Base-by-base conservation (phyloP, 805 yeast genomes). In the Kuraishia ogatae region DNA sequence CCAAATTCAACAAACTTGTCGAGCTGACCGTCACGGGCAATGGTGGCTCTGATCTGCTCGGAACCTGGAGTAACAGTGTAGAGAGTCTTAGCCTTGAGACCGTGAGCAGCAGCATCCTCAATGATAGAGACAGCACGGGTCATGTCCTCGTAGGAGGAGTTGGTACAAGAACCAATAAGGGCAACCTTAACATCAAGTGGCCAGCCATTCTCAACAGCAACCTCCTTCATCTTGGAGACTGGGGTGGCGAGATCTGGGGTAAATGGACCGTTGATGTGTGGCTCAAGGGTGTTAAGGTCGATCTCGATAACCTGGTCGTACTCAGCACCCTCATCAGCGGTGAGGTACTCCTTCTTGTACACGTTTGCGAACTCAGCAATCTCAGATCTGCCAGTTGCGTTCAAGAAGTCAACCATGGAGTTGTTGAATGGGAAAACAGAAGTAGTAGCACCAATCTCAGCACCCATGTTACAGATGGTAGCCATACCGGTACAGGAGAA, bases 391-490 rank as follows among this genome's bases (percentile, higher is more conserved):
- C 83, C 84, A 57, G 98, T 93, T 56, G 96, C 94, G 59, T 81
- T 73, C 71, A 93, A 82, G 78, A 92, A 93, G 62, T 86, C 87
- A 71, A 76, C 83, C 89, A 89, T 92, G 61, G 93, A 86, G 68
- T 84, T 82, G 80, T 89, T 91, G 89, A 81, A 91, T 71, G 98
- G 98, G 96, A 92, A 92, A 58, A 89, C 89, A 51, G 97, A 92
- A 56, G 98, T 92, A 60, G 98, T 92, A 58, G 97, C 97, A 77
- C 98, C 98, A 64, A 92, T 91, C 77, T 92, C 98, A 63, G 98
- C 98, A 80, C 98, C 98, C 98, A 92, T 92, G 76, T 92, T 92
- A 82, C 98, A 92, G 76, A 92, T 92, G 65, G 98, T 92, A 71
- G 96, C 98, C 98, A 92, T 92, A 82, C 98, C 98, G 53, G 98